A percentile compares a stretch with the other conserved stretches of the same genome.
These are phyloP conservation scores for Vitellaria paradoxa DNA, from an alignment of 179 eudicot species.

Conservation along the genomic window DNA sequence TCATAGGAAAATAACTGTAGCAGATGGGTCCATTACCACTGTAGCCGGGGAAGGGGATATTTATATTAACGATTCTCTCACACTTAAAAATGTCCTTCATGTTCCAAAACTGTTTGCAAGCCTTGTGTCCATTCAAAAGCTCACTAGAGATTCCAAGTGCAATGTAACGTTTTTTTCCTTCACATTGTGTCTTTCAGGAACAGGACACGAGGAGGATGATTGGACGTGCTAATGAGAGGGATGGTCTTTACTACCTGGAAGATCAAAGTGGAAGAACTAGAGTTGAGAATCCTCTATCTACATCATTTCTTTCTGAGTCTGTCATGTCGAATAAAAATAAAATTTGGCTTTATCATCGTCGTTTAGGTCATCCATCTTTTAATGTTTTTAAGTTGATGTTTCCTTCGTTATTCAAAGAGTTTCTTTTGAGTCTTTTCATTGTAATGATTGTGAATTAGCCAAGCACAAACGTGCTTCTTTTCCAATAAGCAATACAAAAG, in stretches of 20 bases:
- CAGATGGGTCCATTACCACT: conserved; percentile 7
- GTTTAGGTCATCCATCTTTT: neutral
- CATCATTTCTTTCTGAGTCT: no score
- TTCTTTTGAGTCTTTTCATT: no score
- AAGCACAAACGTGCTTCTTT: no score
- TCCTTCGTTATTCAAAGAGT: no score
- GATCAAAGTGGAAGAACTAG: neutral
- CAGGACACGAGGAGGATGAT: conserved; percentile 10
- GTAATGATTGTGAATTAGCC: no score
- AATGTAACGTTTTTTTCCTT: neutral
- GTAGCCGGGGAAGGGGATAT: neutral
- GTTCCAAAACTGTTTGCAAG: neutral
- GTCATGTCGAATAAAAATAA: neutral
- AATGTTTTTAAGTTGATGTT: neutral
- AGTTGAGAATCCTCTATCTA: neutral
- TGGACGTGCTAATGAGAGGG: neutral
- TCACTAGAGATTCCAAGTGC: conserved; percentile 2
- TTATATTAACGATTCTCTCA: neutral
- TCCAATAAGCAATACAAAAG: no score
- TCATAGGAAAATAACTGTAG: conserved; percentile 4
- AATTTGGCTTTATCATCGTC: no score
- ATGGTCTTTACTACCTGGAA: neutral
- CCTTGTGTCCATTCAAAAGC: neutral
- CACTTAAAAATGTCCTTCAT: neutral
- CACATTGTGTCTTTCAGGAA: conserved; percentile 15